Evolutionary conservation across 495 filamentous ascomycete genomes (phyloP).

Genomic region (Lophiostoma macrostomum): DNA sequence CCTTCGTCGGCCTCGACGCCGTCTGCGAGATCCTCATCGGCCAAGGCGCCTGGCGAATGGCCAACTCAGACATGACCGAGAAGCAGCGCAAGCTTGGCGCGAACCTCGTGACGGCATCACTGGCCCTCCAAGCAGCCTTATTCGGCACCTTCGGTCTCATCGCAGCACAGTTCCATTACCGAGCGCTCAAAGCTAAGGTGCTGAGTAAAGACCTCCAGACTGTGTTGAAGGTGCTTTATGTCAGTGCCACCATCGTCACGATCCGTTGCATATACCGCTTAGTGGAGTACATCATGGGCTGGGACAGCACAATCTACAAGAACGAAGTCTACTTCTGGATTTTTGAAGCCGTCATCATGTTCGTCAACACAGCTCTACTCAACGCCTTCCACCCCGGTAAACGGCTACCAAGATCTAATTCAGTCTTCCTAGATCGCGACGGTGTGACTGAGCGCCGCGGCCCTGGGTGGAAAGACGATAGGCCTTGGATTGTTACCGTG

Average conservation of each 20-base stretch:
- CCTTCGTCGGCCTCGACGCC: conserved; percentile 64
- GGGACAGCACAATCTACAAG: conserved; percentile 30
- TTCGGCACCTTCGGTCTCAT: conserved; percentile 60
- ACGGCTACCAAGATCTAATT: conserved; percentile 33
- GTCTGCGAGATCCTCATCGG: conserved; percentile 66
- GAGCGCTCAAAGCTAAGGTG: conserved; percentile 54
- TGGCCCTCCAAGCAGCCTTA: conserved; percentile 66
- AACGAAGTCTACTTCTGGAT: conserved; percentile 42
- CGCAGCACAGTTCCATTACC: conserved; percentile 56
- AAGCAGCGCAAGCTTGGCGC: conserved; percentile 52
- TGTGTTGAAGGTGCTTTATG: conserved; percentile 46
- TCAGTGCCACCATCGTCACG: conserved; percentile 35
- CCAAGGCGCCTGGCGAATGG: conserved; percentile 61
- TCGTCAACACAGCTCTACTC: conserved; percentile 37
- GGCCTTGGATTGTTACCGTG: conserved; percentile 31
- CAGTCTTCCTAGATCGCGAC: conserved; percentile 34
- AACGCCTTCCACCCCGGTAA: conserved; percentile 39
- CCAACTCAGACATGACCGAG: conserved; percentile 48
- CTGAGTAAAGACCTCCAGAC: conserved; percentile 55
- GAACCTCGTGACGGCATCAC: conserved; percentile 60
- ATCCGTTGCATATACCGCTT: conserved; percentile 40
- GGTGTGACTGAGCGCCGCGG: conserved; percentile 37
- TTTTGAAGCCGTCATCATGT: conserved; percentile 43
- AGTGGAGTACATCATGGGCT: conserved; percentile 37
- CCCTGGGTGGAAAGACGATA: conserved; percentile 39